Evolutionary conservation across 2,329 filamentous ascomycete species (phyloP).

Genomic region (Daldinia eschscholtzii): DNA sequence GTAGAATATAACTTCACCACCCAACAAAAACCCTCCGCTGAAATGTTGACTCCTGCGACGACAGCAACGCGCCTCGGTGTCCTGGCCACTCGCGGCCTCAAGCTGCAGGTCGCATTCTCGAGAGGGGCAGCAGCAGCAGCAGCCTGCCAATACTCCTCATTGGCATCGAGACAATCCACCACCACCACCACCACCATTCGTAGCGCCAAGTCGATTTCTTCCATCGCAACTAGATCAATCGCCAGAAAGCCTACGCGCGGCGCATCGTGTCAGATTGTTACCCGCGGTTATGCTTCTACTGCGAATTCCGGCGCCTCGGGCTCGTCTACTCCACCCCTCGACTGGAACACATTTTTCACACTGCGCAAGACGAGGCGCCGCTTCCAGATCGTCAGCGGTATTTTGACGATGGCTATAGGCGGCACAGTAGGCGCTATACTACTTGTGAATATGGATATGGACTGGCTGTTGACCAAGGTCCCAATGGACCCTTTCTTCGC

Average conservation of each 20-base stretch:
- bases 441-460: slow-evolving; percentile 78
- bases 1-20: slow-evolving; percentile 11
- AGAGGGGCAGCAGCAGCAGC: slow-evolving; percentile 44
- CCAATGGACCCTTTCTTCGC: slow-evolving; percentile 91
- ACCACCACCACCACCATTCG: slow-evolving; percentile 39
- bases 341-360: slow-evolving; percentile 94
- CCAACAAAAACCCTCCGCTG: slow-evolving; percentile 21
- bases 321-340: slow-evolving; percentile 62
- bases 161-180: slow-evolving; percentile 44
- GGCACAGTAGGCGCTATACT: slow-evolving; percentile 74
- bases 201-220: slow-evolving; percentile 39
- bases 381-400: slow-evolving; percentile 83
- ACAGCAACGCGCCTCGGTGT: slow-evolving; percentile 48
- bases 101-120: slow-evolving; percentile 47
- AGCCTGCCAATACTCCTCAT: slow-evolving; percentile 44
- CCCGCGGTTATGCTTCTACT: slow-evolving; percentile 49
- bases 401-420: slow-evolving; percentile 71
- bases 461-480: slow-evolving; percentile 76
- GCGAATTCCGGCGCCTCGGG: slow-evolving; percentile 46
- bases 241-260: slow-evolving; percentile 34
- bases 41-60: slow-evolving; percentile 49
- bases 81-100: slow-evolving; percentile 48
- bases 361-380: slow-evolving; percentile 87
- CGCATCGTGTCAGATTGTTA: slow-evolving; percentile 44
- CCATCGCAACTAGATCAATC: slow-evolving; percentile 35